These are phyloP conservation scores for Starmerella floricola DNA, from an alignment of 805 yeast species.

Conservation along the genomic window DNA sequence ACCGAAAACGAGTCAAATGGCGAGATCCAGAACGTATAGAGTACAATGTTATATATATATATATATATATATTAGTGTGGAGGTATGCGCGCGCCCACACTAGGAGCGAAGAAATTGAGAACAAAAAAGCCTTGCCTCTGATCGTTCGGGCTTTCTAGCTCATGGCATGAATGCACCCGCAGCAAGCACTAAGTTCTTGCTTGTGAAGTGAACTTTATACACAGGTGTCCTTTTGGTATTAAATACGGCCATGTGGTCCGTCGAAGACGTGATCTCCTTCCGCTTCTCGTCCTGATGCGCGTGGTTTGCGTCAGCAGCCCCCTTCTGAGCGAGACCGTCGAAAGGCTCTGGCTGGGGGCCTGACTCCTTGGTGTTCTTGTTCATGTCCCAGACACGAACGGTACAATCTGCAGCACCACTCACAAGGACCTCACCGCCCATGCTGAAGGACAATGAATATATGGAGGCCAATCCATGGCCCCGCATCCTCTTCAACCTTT, in stretches of 20 bases:
- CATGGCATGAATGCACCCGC: conserved; percentile 61
- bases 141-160: too few relatives aligned
- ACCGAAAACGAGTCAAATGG: too few relatives aligned
- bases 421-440: conserved; percentile 79
- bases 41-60: neutral
- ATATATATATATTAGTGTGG: too few relatives aligned
- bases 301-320: conserved; percentile 22
- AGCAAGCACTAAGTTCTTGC: conserved; percentile 80
- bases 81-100: too few relatives aligned
- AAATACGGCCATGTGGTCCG: conserved; percentile 85
- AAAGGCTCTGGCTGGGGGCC: conserved; percentile 72
- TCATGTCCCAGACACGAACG: conserved; percentile 93
- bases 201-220: conserved; percentile 81
- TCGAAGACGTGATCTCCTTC: conserved; percentile 65
- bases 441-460: conserved; percentile 70
- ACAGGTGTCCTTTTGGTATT: conserved; percentile 91
- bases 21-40: too few relatives aligned
- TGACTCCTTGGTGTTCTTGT: conserved; percentile 67
- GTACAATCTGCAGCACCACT: conserved; percentile 89
- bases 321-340: conserved; percentile 18
- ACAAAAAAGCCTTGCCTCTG: too few relatives aligned
- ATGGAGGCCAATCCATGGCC: conserved; percentile 88
- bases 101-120: too few relatives aligned
- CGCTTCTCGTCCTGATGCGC: conserved; percentile 24
- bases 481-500: conserved; percentile 77